Conservation (phyloP, 2,329 filamentous ascomycete species). For the Stachybotrys elegans region DNA sequence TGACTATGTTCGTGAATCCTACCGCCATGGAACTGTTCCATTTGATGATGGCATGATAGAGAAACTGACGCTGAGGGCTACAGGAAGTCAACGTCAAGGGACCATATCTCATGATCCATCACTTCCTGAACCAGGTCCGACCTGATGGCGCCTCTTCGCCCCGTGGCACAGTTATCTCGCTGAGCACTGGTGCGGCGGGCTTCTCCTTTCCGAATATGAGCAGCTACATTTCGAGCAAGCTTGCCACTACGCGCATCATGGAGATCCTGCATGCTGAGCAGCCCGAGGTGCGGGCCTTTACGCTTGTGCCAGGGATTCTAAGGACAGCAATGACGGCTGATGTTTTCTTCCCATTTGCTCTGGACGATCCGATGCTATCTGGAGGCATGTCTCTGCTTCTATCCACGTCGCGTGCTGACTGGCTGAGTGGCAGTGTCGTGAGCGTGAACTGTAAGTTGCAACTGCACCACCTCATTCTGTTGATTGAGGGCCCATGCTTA, state of each 20-base stretch:
- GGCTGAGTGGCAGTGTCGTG: neutral
- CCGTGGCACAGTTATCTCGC: neutral
- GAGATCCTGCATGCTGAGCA: neutral
- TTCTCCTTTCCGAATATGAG: neutral
- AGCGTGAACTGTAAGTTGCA: constrained; percentile 1
- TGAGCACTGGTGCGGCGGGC: neutral
- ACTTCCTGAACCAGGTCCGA: neutral
- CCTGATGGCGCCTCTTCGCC: neutral
- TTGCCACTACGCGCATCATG: neutral
- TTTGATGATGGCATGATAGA: too few species aligned
- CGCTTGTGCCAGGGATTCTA: neutral
- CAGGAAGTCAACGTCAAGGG: neutral
- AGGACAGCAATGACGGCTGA: neutral
- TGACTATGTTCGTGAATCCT: neutral
- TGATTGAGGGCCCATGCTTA: neutral
- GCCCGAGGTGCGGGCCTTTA: neutral
- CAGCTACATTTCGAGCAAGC: neutral
- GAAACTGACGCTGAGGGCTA: too few species aligned
- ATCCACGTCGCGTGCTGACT: neutral
- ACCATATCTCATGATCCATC: neutral
- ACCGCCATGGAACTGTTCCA: too few species aligned
- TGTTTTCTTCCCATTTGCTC: neutral
- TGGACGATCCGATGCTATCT: neutral
- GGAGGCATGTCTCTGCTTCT: neutral
- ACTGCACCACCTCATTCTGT: neutral